Base-by-base conservation (phyloP, 2,329 filamentous ascomycete species). In the Epichloe sibirici region DNA sequence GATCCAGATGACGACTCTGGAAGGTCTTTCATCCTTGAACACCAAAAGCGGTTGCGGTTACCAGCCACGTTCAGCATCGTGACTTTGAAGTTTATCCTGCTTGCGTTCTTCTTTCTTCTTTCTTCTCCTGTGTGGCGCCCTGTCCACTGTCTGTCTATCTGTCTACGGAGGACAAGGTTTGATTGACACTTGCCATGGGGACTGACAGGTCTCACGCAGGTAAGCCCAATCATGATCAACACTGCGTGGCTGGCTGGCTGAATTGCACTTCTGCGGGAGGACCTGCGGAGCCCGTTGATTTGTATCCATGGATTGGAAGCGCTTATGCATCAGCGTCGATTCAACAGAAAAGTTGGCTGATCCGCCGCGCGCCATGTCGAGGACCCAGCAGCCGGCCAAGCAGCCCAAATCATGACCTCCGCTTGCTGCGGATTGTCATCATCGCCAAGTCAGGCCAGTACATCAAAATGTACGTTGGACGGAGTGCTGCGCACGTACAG, bases 171-270 rank as follows among this genome's bases (percentile, higher is more conserved):
- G 17, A 21, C 17, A 21, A 21, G 17, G 17, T 21, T 21, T 21
- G 17, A 21, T 21, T 21, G 17, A 21, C 17, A 21, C 17, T 21
- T 21, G 17, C 2, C 17, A 21, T 21, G 17, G 17, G 17, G 37
- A 13, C 6, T 15, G 23, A 38, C 38, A 17, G 25, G 37, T 17
- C 42, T 17, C 42, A 11, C 15, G 23, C 8, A 11, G 7, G 17
- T n/a, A n/a, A 25, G 12, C 35, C 50, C 44, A 52, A 52, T 52
- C 44, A 37, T 13, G 15, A 17, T n/a, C 38, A 48, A 44, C n/a
- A 44, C n/a, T 37, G 25, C 37, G 51, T 52, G 45, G 17, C 39
- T 50, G 31, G 31, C 9, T 31, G 1, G 31, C 9, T 31, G 31
- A 31, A 31, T 11, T 31, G 31, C 9, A 31, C 31, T n/a, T 50